These are phyloP conservation scores for Tolypocladium paradoxum DNA, from an alignment of 2,329 filamentous ascomycete species.

Conservation along the genomic window DNA sequence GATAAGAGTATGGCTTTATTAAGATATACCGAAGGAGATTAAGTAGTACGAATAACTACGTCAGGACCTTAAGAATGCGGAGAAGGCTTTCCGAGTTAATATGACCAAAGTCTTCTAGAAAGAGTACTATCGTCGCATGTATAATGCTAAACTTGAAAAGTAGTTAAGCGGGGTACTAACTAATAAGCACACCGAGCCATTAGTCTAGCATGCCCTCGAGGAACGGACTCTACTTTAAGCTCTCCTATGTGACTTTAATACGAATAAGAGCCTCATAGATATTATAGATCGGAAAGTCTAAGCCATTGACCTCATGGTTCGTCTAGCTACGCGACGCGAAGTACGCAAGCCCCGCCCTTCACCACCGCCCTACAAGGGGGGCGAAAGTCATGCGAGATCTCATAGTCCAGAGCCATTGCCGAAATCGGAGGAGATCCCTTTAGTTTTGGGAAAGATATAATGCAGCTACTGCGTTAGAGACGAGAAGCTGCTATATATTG, in stretches of 20 bases:
- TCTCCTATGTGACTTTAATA: background rate
- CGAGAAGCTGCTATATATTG: constrained; percentile 1
- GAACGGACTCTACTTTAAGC: background rate
- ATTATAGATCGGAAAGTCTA: background rate
- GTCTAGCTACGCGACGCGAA: constrained; percentile 3
- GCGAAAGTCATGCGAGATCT: background rate
- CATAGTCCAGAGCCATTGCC: background rate
- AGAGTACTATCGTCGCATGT: background rate
- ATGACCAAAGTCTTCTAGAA: background rate
- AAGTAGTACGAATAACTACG: background rate
- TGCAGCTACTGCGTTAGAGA: constrained; percentile 5
- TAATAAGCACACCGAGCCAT: background rate
- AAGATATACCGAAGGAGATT: background rate
- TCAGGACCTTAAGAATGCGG: background rate
- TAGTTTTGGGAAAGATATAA: constrained; percentile 2
- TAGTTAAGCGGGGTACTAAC: background rate
- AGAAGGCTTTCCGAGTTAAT: background rate
- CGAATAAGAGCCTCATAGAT: background rate
- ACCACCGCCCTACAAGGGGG: background rate
- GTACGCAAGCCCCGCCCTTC: background rate
- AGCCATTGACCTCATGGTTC: constrained; percentile 4
- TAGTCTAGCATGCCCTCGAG: background rate
- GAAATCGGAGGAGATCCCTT: constrained; percentile 2
- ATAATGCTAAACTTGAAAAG: background rate
- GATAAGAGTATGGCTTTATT: background rate